These are phyloP conservation scores for Aspergillus eucalypticola DNA, from an alignment of 2,329 filamentous ascomycete genomes.

Conservation along the genomic window DNA sequence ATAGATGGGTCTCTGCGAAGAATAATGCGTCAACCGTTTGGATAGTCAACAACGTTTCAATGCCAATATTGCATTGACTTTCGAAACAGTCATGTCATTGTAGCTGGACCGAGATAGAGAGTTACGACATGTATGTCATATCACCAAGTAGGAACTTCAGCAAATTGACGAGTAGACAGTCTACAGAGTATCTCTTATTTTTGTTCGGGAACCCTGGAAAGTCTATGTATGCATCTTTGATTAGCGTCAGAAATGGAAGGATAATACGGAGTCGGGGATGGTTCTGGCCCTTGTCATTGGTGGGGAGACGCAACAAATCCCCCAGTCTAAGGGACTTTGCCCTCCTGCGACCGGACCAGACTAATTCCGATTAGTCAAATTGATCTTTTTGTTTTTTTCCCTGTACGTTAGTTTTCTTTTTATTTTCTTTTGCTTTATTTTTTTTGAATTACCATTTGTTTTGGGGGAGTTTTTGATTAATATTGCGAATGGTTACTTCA, in stretches of 20 bases:
- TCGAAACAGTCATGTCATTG: no score
- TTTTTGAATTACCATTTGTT: neutral
- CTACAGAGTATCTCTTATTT: neutral
- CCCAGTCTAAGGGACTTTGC: neutral
- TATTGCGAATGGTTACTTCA: no score
- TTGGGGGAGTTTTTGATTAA: neutral
- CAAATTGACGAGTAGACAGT: conserved; percentile 6
- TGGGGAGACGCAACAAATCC: neutral
- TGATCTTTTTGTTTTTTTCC: neutral
- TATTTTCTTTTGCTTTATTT: neutral
- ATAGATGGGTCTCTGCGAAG: no score
- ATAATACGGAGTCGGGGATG: neutral
- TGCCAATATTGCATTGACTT: no score
- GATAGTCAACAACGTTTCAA: no score
- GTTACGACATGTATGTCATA: neutral
- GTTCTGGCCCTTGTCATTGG: neutral
- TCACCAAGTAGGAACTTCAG: conserved; percentile 11
- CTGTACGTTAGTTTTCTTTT: neutral
- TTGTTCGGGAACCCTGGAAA: conserved; percentile 14
- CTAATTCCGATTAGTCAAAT: conserved; percentile 1
- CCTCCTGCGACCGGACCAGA: neutral
- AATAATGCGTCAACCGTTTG: no score
- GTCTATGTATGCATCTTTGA: conserved; percentile 2
- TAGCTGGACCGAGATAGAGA: neutral
- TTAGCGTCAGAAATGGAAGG: neutral